Evolutionary conservation across 208 protist species (phyloP).

Genomic region (Trypanosoma mega): DNA sequence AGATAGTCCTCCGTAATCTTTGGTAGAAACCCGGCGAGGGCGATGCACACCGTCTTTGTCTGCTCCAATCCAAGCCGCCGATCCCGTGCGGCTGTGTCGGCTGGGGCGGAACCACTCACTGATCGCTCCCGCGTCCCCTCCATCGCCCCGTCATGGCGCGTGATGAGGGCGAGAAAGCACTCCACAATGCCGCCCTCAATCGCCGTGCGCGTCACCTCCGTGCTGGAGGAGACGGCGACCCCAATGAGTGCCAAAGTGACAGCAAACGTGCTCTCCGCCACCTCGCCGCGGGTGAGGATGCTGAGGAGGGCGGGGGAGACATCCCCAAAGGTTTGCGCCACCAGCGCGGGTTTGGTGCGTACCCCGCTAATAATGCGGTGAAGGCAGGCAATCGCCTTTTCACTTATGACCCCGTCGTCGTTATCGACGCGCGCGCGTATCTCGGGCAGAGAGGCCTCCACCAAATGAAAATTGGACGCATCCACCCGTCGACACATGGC

Average conservation of each 20-base stretch:
- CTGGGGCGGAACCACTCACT: too few relatives aligned
- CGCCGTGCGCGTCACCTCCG: slow-evolving; percentile 32
- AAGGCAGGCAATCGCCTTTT: slow-evolving; percentile 59
- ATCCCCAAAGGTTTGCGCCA: slow-evolving; percentile 61
- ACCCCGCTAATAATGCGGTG: slow-evolving; percentile 56
- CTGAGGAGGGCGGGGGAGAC: slow-evolving; percentile 33
- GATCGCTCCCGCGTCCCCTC: too few relatives aligned
- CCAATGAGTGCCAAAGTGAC: slow-evolving; percentile 43
- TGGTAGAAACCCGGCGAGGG: slow-evolving; percentile 44
- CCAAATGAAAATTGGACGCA: slow-evolving; percentile 37
- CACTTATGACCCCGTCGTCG: slow-evolving; percentile 68
- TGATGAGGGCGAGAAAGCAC: slow-evolving; percentile 24
- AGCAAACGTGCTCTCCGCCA: slow-evolving; percentile 47
- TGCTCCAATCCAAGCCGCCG: slow-evolving; percentile 45
- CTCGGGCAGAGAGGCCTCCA: slow-evolving; percentile 59
- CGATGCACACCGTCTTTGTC: slow-evolving; percentile 37
- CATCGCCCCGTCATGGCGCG: background rate
- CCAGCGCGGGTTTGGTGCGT: slow-evolving; percentile 31
- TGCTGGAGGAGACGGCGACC: slow-evolving; percentile 43
- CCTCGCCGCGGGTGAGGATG: slow-evolving; percentile 36
- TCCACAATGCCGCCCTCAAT: slow-evolving; percentile 44
- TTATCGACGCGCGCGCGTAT: slow-evolving; percentile 69
- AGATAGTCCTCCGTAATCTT: slow-evolving; percentile 35
- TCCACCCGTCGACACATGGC: slow-evolving; percentile 71
- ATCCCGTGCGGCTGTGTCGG: slow-evolving; percentile 4